Evolutionary conservation across 2,329 filamentous ascomycete species (phyloP).

Genomic region (Nigrospora osmanthi): DNA sequence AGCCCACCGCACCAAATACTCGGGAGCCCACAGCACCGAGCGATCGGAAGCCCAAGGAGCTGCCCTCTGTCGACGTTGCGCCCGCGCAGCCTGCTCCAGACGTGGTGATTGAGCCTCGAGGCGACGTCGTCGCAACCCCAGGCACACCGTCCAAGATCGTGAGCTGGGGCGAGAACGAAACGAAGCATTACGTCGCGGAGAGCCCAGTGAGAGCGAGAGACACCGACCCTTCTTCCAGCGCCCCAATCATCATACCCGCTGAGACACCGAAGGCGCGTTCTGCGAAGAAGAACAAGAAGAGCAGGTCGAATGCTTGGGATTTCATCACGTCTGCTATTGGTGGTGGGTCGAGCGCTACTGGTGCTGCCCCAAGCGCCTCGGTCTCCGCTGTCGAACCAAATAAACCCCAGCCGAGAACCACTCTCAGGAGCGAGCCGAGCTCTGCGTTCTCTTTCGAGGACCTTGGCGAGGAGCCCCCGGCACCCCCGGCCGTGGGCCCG

Average conservation of each 20-base stretch:
- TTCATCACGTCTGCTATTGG: constrained; percentile 42
- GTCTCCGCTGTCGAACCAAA: constrained; percentile 4
- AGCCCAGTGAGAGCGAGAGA: constrained; percentile 38
- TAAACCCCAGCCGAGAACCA: constrained; percentile 17
- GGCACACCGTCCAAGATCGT: constrained; percentile 46
- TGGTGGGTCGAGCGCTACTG: constrained; percentile 23
- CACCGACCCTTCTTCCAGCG: constrained; percentile 14
- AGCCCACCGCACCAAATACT: too few relatives aligned
- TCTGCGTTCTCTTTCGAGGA: constrained; percentile 26
- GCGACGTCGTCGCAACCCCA: constrained; percentile 33
- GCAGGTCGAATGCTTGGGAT: constrained; percentile 32
- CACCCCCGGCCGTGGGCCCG: constrained; percentile 47
- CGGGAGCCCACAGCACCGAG: neutral
- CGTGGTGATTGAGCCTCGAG: constrained; percentile 29
- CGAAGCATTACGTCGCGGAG: constrained; percentile 54
- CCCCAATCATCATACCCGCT: constrained; percentile 19
- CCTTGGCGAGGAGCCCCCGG: constrained; percentile 35
- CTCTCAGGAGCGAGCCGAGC: too few relatives aligned
- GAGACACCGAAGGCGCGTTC: constrained; percentile 19
- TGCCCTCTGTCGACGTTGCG: constrained; percentile 4
- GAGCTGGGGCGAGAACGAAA: constrained; percentile 58
- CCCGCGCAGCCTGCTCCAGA: constrained; percentile 17
- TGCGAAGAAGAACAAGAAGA: constrained; percentile 24
- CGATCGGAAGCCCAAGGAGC: constrained; percentile 4
- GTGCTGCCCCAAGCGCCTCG: constrained; percentile 9